Evolutionary conservation across 2,329 filamentous ascomycete species (phyloP).

Genomic region (Calonectria crousiana): DNA sequence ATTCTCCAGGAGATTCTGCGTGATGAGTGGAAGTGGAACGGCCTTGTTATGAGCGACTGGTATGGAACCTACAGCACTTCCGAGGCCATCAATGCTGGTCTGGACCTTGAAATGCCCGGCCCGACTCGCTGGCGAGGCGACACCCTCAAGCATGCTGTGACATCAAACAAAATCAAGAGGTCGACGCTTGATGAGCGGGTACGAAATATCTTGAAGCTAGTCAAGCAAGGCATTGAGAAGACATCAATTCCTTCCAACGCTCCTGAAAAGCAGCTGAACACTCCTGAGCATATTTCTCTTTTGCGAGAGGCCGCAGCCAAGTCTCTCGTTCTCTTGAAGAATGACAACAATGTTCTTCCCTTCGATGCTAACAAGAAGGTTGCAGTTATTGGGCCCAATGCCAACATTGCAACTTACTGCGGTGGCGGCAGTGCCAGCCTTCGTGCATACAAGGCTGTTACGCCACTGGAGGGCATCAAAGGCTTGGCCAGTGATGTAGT

Average conservation of each 20-base stretch:
- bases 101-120: constrained; percentile 53
- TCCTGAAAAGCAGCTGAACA: constrained; percentile 30
- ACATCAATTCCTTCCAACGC: constrained; percentile 27
- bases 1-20: constrained; percentile 44
- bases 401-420: constrained; percentile 52
- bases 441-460: constrained; percentile 47
- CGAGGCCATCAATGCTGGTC: constrained; percentile 45
- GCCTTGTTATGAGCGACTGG: constrained; percentile 52
- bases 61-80: constrained; percentile 48
- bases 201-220: constrained; percentile 48
- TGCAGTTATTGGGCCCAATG: constrained; percentile 67
- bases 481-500: constrained; percentile 33
- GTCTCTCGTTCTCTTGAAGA: constrained; percentile 65
- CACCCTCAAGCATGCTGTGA: constrained; percentile 40
- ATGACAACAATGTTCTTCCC: constrained; percentile 21
- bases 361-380: constrained; percentile 40
- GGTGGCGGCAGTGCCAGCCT: constrained; percentile 50
- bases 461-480: constrained; percentile 47
- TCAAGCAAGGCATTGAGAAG: constrained; percentile 39
- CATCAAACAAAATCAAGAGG: constrained; percentile 44
- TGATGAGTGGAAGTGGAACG: constrained; percentile 50
- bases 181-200: constrained; percentile 45
- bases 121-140: constrained; percentile 45
- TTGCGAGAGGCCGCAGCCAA: constrained; percentile 61
- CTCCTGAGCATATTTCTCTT: constrained; percentile 42